Conservation (phyloP, 2,329 filamentous ascomycete genomes). For the Cladosporium oxysporum region DNA sequence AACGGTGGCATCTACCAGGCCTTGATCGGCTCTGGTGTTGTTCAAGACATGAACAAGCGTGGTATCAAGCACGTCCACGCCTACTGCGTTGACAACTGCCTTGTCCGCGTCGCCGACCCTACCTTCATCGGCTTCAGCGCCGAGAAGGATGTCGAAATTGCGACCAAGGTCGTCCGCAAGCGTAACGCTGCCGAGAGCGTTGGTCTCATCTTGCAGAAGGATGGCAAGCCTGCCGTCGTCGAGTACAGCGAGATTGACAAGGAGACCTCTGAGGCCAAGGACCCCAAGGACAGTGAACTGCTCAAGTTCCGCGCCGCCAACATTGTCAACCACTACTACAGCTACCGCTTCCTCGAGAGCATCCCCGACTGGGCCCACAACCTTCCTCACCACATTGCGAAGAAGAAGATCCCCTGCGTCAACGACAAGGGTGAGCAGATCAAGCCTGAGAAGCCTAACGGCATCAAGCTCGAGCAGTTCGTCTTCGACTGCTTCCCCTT, state of each 20-base stretch:
- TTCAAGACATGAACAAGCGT: slow-evolving; percentile 83
- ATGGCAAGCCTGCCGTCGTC: slow-evolving; percentile 93
- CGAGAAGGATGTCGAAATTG: slow-evolving; percentile 85
- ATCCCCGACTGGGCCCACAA: slow-evolving; percentile 84
- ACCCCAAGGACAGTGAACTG: slow-evolving; percentile 74
- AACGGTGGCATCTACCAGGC: slow-evolving; percentile 97
- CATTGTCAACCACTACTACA: slow-evolving; percentile 99
- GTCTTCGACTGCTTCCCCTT: slow-evolving; percentile 98
- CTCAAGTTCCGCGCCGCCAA: slow-evolving; percentile 97
- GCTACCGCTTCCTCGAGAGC: slow-evolving; percentile 84
- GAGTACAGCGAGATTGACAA: slow-evolving; percentile 97
- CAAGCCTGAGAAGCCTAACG: slow-evolving; percentile 93
- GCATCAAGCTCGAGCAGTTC: slow-evolving; percentile 98
- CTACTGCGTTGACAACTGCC: slow-evolving; percentile 98
- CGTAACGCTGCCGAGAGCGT: slow-evolving; percentile 94
- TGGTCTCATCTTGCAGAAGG: slow-evolving; percentile 90
- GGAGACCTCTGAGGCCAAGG: slow-evolving; percentile 84
- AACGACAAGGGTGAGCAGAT: slow-evolving; percentile 74
- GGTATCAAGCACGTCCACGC: slow-evolving; percentile 94
- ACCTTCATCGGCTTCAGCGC: slow-evolving; percentile 93
- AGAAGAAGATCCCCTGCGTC: slow-evolving; percentile 95
- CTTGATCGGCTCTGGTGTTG: slow-evolving; percentile 74
- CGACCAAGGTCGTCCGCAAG: slow-evolving; percentile 99
- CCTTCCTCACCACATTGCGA: slow-evolving; percentile 91
- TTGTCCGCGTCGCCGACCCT: slow-evolving; percentile 98